A percentile compares a stretch with the other conserved stretches of the same genome.
phyloP scores from a whole-genome alignment of 148 eudicot genomes.

The Rhododendron simsii region DNA sequence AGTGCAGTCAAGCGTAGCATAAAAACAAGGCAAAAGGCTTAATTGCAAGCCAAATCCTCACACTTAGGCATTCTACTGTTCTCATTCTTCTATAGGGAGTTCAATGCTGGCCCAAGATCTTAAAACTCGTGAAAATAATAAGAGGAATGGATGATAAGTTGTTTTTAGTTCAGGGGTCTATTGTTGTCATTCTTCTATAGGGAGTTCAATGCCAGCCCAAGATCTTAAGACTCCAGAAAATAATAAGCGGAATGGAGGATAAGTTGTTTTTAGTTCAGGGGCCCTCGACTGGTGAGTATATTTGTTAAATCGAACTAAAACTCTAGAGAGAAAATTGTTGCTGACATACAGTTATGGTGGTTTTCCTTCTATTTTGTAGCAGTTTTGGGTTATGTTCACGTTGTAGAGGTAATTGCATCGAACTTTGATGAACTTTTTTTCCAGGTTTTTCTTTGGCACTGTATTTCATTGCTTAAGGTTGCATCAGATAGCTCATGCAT shows the following conservation, averaged over 20 bases:
- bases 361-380: neutral
- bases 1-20: no score
- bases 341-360: neutral
- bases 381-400: neutral
- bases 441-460: neutral
- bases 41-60: no score
- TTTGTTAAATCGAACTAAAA: neutral
- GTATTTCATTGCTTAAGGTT: neutral
- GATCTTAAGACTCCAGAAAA: no score
- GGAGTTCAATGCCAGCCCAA: no score
- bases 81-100: no score
- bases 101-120: no score
- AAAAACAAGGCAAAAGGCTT: no score
- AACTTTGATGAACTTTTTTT: neutral
- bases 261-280: neutral
- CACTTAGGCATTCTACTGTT: no score
- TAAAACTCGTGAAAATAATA: no score
- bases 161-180: neutral
- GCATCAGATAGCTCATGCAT: neutral
- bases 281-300: neutral
- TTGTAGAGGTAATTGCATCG: neutral
- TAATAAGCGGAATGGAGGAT: neutral
- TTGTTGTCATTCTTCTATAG: no score
- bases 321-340: neutral
- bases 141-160: no score